These are phyloP conservation scores for Filosporella fistucella DNA, from an alignment of 495 filamentous ascomycete species.

Conservation along the genomic window DNA sequence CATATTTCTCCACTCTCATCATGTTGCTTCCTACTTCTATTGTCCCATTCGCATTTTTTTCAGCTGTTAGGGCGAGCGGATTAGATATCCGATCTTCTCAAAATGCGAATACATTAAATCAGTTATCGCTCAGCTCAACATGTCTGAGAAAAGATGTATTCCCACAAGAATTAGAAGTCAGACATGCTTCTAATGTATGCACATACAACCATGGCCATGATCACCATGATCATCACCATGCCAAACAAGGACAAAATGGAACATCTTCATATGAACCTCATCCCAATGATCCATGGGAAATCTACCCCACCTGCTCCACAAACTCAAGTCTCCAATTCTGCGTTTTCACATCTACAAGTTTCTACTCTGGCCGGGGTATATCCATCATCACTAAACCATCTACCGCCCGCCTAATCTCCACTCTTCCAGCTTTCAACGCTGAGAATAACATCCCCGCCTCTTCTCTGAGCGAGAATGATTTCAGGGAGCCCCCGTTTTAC, in stretches of 20 bases:
- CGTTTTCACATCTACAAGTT: slow-evolving; percentile 12
- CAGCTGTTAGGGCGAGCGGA: no score
- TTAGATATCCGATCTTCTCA: no score
- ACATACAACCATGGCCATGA: neutral
- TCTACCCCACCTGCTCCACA: slow-evolving; percentile 5
- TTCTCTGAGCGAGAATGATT: slow-evolving; percentile 2
- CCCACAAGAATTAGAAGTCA: no score
- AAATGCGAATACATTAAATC: no score
- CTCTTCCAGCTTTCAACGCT: neutral
- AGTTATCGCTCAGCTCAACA: neutral
- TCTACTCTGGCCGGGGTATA: slow-evolving; percentile 10
- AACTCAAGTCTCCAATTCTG: slow-evolving; percentile 9
- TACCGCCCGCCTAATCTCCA: slow-evolving; percentile 6
- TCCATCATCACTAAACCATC: slow-evolving; percentile 16
- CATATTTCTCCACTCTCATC: no score
- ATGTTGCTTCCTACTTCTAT: no score
- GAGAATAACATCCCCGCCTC: neutral
- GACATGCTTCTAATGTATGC: no score
- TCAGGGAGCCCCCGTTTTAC: slow-evolving; percentile 5
- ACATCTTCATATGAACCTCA: no score
- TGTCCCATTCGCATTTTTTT: no score
- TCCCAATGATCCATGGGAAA: slow-evolving; percentile 13
- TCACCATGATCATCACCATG: neutral
- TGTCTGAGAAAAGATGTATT: neutral
- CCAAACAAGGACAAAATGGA: neutral